A percentile compares a stretch with the other conserved stretches of the same genome.
phyloP scores from a whole-genome alignment of 805 yeast genomes.

The Myxozyma vanderwaltii region DNA sequence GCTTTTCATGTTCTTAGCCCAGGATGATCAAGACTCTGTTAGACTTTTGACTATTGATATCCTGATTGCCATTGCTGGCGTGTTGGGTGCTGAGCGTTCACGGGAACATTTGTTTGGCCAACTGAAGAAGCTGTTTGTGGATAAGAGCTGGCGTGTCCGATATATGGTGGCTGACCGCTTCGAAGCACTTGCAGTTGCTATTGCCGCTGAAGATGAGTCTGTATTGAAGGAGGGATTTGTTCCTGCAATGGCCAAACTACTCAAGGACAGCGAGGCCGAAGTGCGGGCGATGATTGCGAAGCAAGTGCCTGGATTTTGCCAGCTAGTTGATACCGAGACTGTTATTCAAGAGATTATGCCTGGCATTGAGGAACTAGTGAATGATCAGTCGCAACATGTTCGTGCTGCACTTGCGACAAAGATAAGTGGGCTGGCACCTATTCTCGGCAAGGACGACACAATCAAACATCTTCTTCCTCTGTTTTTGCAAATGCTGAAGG shows the following conservation, averaged over 20 bases:
- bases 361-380: slow-evolving; percentile 75
- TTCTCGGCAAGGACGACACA: slow-evolving; percentile 77
- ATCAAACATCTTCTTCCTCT: slow-evolving; percentile 82
- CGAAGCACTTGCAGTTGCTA: slow-evolving; percentile 65
- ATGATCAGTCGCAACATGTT: slow-evolving; percentile 90
- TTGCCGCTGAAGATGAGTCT: slow-evolving; percentile 53
- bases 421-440: slow-evolving; percentile 81
- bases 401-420: slow-evolving; percentile 90
- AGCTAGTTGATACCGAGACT: slow-evolving; percentile 47
- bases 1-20: slow-evolving; percentile 44
- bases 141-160: slow-evolving; percentile 97
- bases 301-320: slow-evolving; percentile 66
- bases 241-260: slow-evolving; percentile 70
- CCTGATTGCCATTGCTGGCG: slow-evolving; percentile 69
- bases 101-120: slow-evolving; percentile 42
- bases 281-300: slow-evolving; percentile 93
- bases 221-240: slow-evolving; percentile 54
- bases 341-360: slow-evolving; percentile 77
- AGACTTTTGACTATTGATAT: slow-evolving; percentile 87
- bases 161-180: slow-evolving; percentile 97
- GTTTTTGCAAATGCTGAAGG: slow-evolving; percentile 89
- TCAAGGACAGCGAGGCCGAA: slow-evolving; percentile 94
- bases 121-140: slow-evolving; percentile 72
- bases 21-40: slow-evolving; percentile 93
- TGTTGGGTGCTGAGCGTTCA: slow-evolving; percentile 35